Base-by-base conservation (phyloP, 257 asterid genomes). In the Linderniella brevidens region DNA sequence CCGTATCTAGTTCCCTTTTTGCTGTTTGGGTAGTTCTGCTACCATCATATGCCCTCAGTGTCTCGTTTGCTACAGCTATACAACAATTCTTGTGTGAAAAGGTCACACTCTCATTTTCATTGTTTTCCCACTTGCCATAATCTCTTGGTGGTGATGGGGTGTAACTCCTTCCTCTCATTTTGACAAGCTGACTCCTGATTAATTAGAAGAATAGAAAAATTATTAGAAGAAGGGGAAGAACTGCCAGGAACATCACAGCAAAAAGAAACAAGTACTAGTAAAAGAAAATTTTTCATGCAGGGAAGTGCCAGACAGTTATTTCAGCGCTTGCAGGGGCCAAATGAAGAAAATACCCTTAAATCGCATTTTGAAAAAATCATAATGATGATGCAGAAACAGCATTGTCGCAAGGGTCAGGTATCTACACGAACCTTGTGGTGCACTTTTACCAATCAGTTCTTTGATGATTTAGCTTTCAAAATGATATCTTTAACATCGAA, bases 231-330 rank as follows among this genome's bases (percentile, higher is more conserved):
- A 6, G 32, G n/a, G n/a, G n/a, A n/a, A n/a, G 32, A 2, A 25
- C 32, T 25, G 32, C 6, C 4, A 25, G 4, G 32, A 25, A 25
- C 32, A 25, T 25, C 3, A 25, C 32, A 25, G 32, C 32, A 25
- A 25, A 25, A 25, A 25, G 32, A 6, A 25, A 25, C 32, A 25
- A 6, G 32, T n/a, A 25, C 32, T 25, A 25, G 32, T 3, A 2
- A 2, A 25, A 25, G 4, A 25, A 25, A n/a, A 25, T 6, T 25
- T 9, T 50, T 57, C 60, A 48, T 72, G 52, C 79, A 92, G 99
- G 99, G 99, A 50, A 77, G 82, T 56, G 99, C 99, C 59, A 73
- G 96, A 47, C 99, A 86, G 63, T 70, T 92, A 72, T 86, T 92
- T 70, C 95, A 82, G 60, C 88, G 75, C 37, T 64, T 92, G 68